phyloP scores from a whole-genome alignment of 805 yeast genomes.

The Scheffersomyces lignosus region DNA sequence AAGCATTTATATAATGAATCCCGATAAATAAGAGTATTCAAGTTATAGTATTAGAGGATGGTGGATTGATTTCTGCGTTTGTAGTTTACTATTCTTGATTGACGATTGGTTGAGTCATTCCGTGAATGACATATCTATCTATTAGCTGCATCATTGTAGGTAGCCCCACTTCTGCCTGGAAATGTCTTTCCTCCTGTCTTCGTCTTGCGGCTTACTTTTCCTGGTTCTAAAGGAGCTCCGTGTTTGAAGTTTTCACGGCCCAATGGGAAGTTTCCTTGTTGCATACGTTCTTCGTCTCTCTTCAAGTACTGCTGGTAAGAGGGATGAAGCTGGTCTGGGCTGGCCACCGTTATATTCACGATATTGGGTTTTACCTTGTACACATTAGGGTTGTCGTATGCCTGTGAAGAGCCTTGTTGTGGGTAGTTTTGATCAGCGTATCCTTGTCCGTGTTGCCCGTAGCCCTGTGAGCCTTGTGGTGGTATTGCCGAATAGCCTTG shows the following conservation, averaged over 20 bases:
- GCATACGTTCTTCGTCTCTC: constrained; percentile 30
- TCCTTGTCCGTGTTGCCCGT: not conserved
- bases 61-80: no score
- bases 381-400: constrained; percentile 18
- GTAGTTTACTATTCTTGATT: no score
- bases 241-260: constrained; percentile 24
- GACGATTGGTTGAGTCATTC: no score
- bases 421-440: not conserved
- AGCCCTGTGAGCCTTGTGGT: constrained; percentile 1
- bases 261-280: constrained; percentile 33
- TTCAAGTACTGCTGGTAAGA: constrained; percentile 33
- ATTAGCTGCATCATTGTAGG: constrained; percentile 38
- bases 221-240: constrained; percentile 36
- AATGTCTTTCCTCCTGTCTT: constrained; percentile 31
- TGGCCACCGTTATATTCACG: constrained; percentile 39
- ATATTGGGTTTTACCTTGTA: constrained; percentile 30
- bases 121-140: no score
- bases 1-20: no score
- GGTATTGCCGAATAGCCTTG: not conserved
- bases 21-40: no score
- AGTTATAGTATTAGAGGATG: no score
- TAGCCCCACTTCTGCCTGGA: constrained; percentile 39
- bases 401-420: not conserved
- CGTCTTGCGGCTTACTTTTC: constrained; percentile 18
- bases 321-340: constrained; percentile 37